A percentile compares a stretch with the other conserved stretches of the same genome.
phyloP scores from a whole-genome alignment of 805 yeast genomes.

The Maudiozyma saulgeensis region DNA sequence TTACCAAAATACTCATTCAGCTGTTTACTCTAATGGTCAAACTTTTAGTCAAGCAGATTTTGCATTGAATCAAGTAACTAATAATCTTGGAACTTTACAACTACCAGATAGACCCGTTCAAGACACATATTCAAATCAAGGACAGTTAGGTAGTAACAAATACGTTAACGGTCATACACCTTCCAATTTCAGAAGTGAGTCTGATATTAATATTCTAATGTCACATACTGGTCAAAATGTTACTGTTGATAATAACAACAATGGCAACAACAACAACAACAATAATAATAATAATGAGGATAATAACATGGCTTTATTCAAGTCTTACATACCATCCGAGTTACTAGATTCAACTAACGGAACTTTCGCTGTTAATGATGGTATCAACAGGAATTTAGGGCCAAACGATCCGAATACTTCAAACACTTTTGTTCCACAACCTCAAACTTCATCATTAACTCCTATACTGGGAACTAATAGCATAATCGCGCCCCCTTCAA shows the following conservation, averaged over 20 bases:
- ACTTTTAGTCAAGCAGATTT: not conserved
- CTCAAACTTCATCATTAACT: not conserved
- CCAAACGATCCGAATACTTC: not conserved
- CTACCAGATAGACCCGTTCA: not conserved
- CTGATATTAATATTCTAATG: not conserved
- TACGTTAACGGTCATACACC: not conserved
- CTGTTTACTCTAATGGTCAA: not conserved
- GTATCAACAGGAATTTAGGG: not conserved
- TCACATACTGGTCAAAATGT: not conserved
- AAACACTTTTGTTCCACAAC: not conserved
- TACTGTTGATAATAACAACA: not conserved
- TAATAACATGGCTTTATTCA: not conserved
- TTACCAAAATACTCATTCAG: constrained; percentile 6
- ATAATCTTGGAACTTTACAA: not conserved
- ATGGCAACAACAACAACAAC: not conserved
- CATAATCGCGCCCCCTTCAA: not conserved
- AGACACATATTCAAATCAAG: not conserved
- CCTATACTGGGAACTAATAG: not conserved
- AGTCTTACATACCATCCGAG: constrained; percentile 1
- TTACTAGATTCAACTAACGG: not conserved
- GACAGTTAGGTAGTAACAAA: not conserved
- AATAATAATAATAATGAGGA: not conserved
- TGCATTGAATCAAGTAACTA: not conserved
- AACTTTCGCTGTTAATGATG: not conserved
- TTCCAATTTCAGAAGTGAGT: not conserved